Evolutionary conservation across 208 protist genomes (phyloP), one percentile per base, ranked within the genome.

Genomic region (Angomonas ambiguus): DNA sequence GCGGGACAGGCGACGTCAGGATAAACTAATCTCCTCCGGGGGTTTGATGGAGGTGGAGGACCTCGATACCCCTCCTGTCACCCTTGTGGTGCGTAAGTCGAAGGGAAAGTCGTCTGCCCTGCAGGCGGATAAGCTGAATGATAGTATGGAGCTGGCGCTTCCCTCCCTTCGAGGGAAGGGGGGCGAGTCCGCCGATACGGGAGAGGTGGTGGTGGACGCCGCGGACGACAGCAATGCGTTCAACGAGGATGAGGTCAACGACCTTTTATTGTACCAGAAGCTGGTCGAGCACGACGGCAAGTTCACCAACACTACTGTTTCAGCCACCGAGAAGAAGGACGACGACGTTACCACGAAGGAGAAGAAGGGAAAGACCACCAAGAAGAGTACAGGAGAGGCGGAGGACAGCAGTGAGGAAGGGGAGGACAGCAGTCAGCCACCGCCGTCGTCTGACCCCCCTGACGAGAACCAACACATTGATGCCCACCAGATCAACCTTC

Each of bases 341-440:
- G n/a, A n/a, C n/a, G n/a, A n/a, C n/a, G n/a, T n/a, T n/a, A n/a
- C n/a, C n/a, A n/a, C n/a, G n/a, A n/a, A n/a, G n/a, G n/a, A n/a
- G n/a, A n/a, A n/a, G n/a, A n/a, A n/a, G n/a, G n/a, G n/a, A n/a
- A n/a, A n/a, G n/a, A n/a, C n/a, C n/a, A n/a, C n/a, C 51, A 61
- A 53, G 51, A 57, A 57, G 38, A 25, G 31, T 13, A 38, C 48
- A 16, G 61, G 41, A 35, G 30, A 59, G 1, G 41, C 30, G n/a
- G 57, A 71, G n/a, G 56, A 71, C 18, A 55, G 72, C 25, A 62
- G n/a, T n/a, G n/a, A 72, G 34, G 73, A 69, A n/a, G 63, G 71
- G 35, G 41, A 30, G 0, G 64, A 75, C 13, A 59, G 67, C 10
- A 56, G 69, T 28, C 25, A 49, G n/a, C n/a, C n/a, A n/a, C n/a